Conservation (phyloP, 2,329 filamentous ascomycete species). For the Celoporthe dispersa region DNA sequence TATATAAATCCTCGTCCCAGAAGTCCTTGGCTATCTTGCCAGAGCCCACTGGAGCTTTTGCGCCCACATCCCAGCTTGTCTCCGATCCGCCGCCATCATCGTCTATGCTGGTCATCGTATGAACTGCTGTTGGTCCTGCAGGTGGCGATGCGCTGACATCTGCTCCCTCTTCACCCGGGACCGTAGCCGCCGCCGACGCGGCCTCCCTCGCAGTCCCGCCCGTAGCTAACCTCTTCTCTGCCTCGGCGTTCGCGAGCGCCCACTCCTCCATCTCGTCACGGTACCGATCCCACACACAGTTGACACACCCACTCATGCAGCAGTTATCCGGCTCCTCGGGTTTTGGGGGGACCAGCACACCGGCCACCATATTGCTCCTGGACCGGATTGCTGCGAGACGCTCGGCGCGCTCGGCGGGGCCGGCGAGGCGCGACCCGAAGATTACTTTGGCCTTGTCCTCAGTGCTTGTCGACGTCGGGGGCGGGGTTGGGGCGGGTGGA, state of each 20-base stretch:
- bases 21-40: slow-evolving; percentile 54
- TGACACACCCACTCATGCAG: slow-evolving; percentile 98
- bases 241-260: slow-evolving; percentile 68
- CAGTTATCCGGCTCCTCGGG: slow-evolving; percentile 95
- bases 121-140: slow-evolving; percentile 34
- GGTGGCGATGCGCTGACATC: neutral
- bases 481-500: slow-evolving; percentile 42
- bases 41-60: slow-evolving; percentile 36
- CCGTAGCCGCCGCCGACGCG: neutral
- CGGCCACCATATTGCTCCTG: slow-evolving; percentile 70
- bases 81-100: slow-evolving; percentile 80
- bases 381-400: slow-evolving; percentile 61
- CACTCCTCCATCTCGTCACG: slow-evolving; percentile 93
- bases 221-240: slow-evolving; percentile 56
- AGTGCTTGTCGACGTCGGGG: slow-evolving; percentile 47
- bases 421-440: slow-evolving; percentile 80
- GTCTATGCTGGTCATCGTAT: slow-evolving; percentile 67
- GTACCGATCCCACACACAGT: slow-evolving; percentile 94
- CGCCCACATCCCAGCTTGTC: slow-evolving; percentile 62
- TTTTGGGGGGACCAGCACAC: slow-evolving; percentile 79
- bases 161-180: neutral
- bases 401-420: slow-evolving; percentile 70
- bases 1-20: slow-evolving; percentile 72
- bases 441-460: slow-evolving; percentile 68
- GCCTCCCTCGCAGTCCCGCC: slow-evolving; percentile 35